Base-by-base conservation (phyloP, 441 rosid genomes). In the Gossypium aridum region DNA sequence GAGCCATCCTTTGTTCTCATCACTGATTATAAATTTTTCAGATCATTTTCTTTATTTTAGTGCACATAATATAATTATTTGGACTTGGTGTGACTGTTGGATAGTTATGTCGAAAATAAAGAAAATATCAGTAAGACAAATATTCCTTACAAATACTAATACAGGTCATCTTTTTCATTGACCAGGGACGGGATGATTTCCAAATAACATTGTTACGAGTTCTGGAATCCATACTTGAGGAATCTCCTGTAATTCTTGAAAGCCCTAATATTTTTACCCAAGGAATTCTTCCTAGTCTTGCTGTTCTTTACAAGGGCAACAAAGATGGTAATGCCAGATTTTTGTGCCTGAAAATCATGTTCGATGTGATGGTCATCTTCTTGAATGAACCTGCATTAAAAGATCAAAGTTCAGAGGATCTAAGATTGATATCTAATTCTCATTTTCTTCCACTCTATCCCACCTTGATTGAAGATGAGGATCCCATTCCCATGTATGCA, bases 391-490 rank as follows among this genome's bases (percentile, higher is more conserved):
- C 87, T 74, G 64, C 78, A 13, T 86, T 84, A 61, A 81, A 83
- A 43, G 86, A 83, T 60, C 86, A 85, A 19, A 83, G 84, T 79
- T 81, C 85, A 34, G 86, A 83, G 37, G 91, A 88, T 76, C 75
- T 95, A 85, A 89, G 82, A 76, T 84, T 89, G 79, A 86, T 93
- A 79, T 88, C 99, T 77, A 89, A 87, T 79, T 71, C 82, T 64
- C 95, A 90, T 83, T 95, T 93, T 85, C 96, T 95, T 63, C 99
- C 99, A 17, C 91, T 93, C 55, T 93, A 95, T 77, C 98, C 98
- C 71, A 73, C 86, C 72, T 75, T 95, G 80, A 88, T 92, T 82
- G 96, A 90, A 82, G 98, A 95, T 79, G 99, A 95, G 83, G 99
- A 95, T 79, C 99, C 96, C 64, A 93, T 92, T 75, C 99, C 99